Base-by-base conservation (phyloP, 1,284 basidiomycete genomes). In the Chondrostereum purpureum region DNA sequence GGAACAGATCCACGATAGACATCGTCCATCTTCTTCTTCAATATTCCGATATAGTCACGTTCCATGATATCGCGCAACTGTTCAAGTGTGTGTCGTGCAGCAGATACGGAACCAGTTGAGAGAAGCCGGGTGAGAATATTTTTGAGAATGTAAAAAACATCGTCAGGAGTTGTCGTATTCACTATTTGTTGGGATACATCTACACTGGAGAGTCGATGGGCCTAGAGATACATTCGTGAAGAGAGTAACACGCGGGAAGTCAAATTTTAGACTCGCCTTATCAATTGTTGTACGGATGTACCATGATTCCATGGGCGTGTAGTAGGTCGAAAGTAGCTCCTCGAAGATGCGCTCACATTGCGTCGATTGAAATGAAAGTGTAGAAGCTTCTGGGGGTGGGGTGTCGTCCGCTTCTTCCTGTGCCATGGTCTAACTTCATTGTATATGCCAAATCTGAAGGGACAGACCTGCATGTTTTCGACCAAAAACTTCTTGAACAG, bases 91-190 rank as follows among this genome's bases (percentile, higher is more conserved):
- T 67, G 68, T 45, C 76, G 68, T 2, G 92, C 72, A 1, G 75
- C 77, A 2, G 60, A 58, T 1, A 81, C 53, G 2, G 83, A 84
- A 0, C 89, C 90, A 0, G 84, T 85, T 0, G 83, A 83, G 13
- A 94, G 60, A 21, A 91, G 67, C 8, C 93, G 77, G 13, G 77
- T 69, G 3, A 93, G 70, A 2, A 93, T 83, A 3, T 83, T 73
- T 63, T 94, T 96, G 50, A 96, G 68, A 46, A 97, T 85, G 64
- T 94, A 97, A 65, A 97, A 97, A 2, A 85, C 88, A 55, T 97
- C 93, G 60, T 97, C 93, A 0, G 94, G 89, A 0, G 85, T 84
- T 37, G 88, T 78, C 45, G 91, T 83, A 4, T 70, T 72, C 3
- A 69, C 66, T 34, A 75, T 81, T 18, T 55, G 64, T 53, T 89